These are phyloP conservation scores for Brassica juncea DNA, from an alignment of 345 rosid species.

Conservation along the genomic window DNA sequence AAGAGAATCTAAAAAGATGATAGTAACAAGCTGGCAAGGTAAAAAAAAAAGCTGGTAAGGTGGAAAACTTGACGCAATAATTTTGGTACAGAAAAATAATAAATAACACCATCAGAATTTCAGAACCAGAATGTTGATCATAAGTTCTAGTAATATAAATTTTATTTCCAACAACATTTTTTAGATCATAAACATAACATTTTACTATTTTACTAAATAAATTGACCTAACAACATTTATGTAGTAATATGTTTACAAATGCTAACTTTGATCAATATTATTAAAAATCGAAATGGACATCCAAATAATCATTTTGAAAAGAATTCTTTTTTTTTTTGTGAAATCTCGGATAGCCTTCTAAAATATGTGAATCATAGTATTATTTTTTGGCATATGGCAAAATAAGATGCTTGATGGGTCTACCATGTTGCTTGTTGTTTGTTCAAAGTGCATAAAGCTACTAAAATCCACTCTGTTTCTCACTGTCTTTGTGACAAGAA, in stretches of 20 bases:
- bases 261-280: neutral
- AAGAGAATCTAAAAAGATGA: neutral
- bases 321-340: neutral
- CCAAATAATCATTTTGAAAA: slow-evolving; percentile 13
- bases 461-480: slow-evolving; percentile 43
- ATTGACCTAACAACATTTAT: neutral
- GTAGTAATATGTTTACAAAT: neutral
- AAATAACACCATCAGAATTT: neutral
- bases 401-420: slow-evolving; percentile 35
- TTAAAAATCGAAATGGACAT: neutral
- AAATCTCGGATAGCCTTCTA: neutral
- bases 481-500: slow-evolving; percentile 39
- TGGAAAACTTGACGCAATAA: slow-evolving; percentile 11
- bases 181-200: neutral
- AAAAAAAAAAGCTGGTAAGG: neutral
- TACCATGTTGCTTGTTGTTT: slow-evolving; percentile 42
- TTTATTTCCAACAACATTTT: neutral
- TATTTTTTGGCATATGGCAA: slow-evolving; percentile 13
- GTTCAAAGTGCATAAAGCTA: slow-evolving; percentile 40
- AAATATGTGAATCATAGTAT: neutral
- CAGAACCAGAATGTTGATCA: neutral
- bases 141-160: neutral
- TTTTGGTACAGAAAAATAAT: neutral
- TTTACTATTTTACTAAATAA: neutral
- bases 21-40: neutral